Base-by-base conservation (phyloP, 169 alveolate genomes). In the Theileria annulata region DNA sequence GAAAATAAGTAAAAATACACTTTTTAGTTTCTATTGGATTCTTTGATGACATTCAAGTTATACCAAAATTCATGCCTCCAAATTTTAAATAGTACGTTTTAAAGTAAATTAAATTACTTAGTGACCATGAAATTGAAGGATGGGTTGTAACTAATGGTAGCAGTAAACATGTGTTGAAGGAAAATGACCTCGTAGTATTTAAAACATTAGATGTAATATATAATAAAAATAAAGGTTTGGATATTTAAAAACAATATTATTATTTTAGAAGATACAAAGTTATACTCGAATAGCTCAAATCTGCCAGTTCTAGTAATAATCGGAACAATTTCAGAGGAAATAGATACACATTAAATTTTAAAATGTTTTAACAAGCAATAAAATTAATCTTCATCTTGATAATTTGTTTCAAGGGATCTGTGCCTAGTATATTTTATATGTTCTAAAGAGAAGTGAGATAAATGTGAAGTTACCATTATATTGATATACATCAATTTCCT, bases 401-500 rank as follows among this genome's bases (percentile, higher is more conserved):
- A 49, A 17, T 54, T 33, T 25, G 56, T 3, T 56, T 80, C 88
- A 9, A 80, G 88, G 13, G 88, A 80, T 2, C 78, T 73, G 33
- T 23, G 56, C 6, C 37, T 25, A 19, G 77, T 15, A 60, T 72
- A 73, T 28, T 48, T 21, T 9, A 73, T 28, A 56, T 80, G 88
- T 0, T 76, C 88, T 80, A 62, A 13, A 33, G 17, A 21, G 0
- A 47, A 27, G 30, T 21, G 1, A 25, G 0, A 28, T 42, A 17
- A 3, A 51, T 12, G 2, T 12, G 19, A 33, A 5, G 19, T 2
- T 51, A 82, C 88, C 88, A 51, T 68, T 47, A 49, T 82, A 82
- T 49, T 82, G 88, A 76, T 82, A 73, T n/a, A 23, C 17, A 70
- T 82, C 88, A 6, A 82, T 75, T 37, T 71, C 76, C 13, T 85